Base-by-base conservation (phyloP, 192 early-diverging fungal genomes). In the Glomus cerebriforme region DNA sequence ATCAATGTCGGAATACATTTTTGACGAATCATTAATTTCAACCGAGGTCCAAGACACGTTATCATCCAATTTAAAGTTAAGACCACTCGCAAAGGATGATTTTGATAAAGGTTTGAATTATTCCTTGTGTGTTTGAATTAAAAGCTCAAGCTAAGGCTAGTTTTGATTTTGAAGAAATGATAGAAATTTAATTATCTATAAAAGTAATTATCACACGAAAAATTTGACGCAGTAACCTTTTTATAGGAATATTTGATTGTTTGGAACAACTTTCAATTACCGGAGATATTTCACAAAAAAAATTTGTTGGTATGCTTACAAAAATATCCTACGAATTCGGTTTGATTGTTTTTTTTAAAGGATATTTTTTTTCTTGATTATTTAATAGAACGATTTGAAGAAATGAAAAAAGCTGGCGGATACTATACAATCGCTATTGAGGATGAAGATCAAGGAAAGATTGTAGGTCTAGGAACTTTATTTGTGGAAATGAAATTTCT, bases 401-500 rank as follows among this genome's bases (percentile, higher is more conserved):
- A 91, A 62, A 88, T 98, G 87, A 90, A 92, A 76, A 85, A 86
- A 13, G 86, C 88, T 32, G 87, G 92, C 6, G 81, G 81, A 34
- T 93, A 92, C 82, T 93, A 93, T 83, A 86, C 93, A 31, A 87
- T 93, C n/a, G 97, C 97, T 9, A 93, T 98, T 77, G 96, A 97
- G 79, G 89, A 94, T 35, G 63, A 86, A 32, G 82, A 81, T 58
- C 85, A 81, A 26, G 65, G 79, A 31, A 83, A 86, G 1, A 90
- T 97, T 39, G 94, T 96, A 19, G 97, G 93, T 4, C 90, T 93
- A 27, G 97, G 94, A 32, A 95, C 95, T 12, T 86, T 98, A 70
- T 63, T 98, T 32, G 90, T 95, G 29, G 97, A 98, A 83, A 91
- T 93, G 81, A 98, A 98, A 88, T 95, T 98, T 66, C 82, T 97